phyloP scores from a whole-genome alignment of 257 asterid species.

The Gynochthodes officinalis region DNA sequence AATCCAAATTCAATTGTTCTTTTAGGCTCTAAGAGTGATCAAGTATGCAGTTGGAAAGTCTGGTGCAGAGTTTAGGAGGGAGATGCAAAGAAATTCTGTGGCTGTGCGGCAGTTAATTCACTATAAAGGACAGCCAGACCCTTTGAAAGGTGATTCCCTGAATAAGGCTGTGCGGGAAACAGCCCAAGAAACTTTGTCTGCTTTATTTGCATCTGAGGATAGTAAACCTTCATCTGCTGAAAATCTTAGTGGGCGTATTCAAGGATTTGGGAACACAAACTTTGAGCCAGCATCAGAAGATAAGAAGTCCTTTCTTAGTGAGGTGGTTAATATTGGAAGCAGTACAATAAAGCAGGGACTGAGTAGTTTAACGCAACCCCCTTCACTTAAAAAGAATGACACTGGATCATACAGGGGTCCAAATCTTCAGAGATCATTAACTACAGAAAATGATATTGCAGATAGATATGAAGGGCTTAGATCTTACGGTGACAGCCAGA shows the following conservation, averaged over 20 bases:
- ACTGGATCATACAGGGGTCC: constrained; percentile 82
- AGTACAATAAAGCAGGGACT: constrained; percentile 89
- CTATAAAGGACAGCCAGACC: constrained; percentile 93
- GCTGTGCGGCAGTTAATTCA: constrained; percentile 86
- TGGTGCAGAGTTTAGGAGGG: constrained; percentile 91
- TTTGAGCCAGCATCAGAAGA: constrained; percentile 73
- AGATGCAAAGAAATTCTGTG: constrained; percentile 96
- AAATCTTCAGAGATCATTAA: constrained; percentile 81
- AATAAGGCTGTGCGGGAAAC: constrained; percentile 97
- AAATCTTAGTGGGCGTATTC: constrained; percentile 83
- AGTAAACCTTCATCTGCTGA: constrained; percentile 59
- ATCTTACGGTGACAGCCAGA: constrained; percentile 43
- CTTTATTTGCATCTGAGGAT: constrained; percentile 80
- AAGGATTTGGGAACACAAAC: constrained; percentile 87
- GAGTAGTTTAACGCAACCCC: constrained; percentile 71
- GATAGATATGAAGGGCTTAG: constrained; percentile 59
- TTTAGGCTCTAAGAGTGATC: constrained; percentile 81
- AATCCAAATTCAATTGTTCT: neutral
- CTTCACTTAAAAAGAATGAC: constrained; percentile 67
- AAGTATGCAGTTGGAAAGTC: constrained; percentile 95
- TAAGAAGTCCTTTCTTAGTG: constrained; percentile 80
- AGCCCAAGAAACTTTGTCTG: constrained; percentile 91
- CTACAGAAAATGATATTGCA: constrained; percentile 53
- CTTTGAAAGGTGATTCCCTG: constrained; percentile 86
- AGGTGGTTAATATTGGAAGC: constrained; percentile 92